Evolutionary conservation across 495 filamentous ascomycete genomes (phyloP), one percentile per base, ranked within the genome.

Genomic region (Hapsidospora chrysogenum): DNA sequence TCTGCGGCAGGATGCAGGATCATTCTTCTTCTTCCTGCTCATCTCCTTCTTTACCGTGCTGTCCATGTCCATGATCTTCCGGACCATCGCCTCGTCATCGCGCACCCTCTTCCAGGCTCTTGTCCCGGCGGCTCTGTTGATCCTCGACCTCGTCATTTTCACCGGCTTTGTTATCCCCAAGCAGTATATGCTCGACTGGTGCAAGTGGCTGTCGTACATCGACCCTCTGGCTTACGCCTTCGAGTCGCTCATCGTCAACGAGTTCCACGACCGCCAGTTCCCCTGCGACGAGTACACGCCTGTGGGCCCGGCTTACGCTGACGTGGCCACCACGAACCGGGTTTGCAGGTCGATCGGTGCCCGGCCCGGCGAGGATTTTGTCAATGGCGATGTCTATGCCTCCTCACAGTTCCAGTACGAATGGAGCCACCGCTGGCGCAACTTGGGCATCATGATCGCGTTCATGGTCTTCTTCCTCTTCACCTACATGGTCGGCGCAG

Each of bases 111-210:
- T 74, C 0, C 81, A 92, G 48, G 85, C 86, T 31, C 74, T 92
- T 73, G 77, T 83, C 1, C 84, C 82, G 2, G 70, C 83, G 15
- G 80, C 80, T 1, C 53, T 93, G 17, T 66, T 93, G 42, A 87
- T 94, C 52, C 64, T 94, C 32, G 68, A 72, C 29, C 60, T 93
- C 26, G 63, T 92, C 45, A 80, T 92, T 38, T 94, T 89, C 50
- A 93, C 85, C 35, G 86, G 86, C 7, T 94, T 93, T 51, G 75
- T 74, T 2, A 82, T 96, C 41, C 86, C 85, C 0, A 68, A 72
- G 27, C 52, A 51, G 25, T 71, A 78, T 46, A 92, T 92, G 83
- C 71, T 76, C 9, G 64, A 58, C 2, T 94, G 85, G 79, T 81
- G 80, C 43, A 66, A 80, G 20, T 93, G 86, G 86, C 60, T 95